Evolutionary conservation across 192 early-diverging fungal species (phyloP).

Genomic region (Jimgerdemannia lactiflua): DNA sequence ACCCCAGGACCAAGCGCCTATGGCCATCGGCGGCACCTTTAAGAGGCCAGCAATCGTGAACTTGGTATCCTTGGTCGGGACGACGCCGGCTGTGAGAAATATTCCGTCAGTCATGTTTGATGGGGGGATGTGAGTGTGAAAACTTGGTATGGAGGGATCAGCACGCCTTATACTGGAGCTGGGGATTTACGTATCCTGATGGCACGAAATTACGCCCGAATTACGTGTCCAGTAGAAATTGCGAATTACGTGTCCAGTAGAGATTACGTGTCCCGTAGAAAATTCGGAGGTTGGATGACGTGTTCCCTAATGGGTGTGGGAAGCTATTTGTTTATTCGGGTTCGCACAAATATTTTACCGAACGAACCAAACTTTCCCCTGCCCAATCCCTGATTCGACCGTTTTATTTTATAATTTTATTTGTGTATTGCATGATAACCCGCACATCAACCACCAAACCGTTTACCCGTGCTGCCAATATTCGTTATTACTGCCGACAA

Average conservation of each 20-base stretch:
- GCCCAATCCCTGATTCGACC: too few species aligned
- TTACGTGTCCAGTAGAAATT: not conserved
- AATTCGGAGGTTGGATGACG: too few species aligned
- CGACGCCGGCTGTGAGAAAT: not conserved
- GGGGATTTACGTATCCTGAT: too few species aligned
- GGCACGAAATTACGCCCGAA: not conserved
- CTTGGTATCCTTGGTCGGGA: slow-evolving; percentile 37
- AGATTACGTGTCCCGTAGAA: too few species aligned
- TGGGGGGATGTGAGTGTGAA: not conserved
- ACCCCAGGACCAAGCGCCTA: slow-evolving; percentile 46
- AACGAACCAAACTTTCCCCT: too few species aligned
- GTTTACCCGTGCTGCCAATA: slow-evolving; percentile 48
- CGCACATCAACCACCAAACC: too few species aligned
- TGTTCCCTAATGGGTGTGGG: too few species aligned
- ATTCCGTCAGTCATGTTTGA: not conserved
- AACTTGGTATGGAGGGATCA: not conserved
- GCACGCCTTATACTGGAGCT: not conserved
- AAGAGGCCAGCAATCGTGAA: slow-evolving; percentile 25
- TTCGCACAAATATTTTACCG: too few species aligned
- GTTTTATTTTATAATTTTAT: too few species aligned
- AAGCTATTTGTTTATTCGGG: too few species aligned
- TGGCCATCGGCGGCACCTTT: slow-evolving; percentile 38
- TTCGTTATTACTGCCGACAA: slow-evolving; percentile 20
- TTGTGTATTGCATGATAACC: too few species aligned
- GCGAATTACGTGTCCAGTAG: not conserved